Evolutionary conservation across 108 stramenopile genomes (phyloP).

Genomic region (Aurantiochytrium sp.): DNA sequence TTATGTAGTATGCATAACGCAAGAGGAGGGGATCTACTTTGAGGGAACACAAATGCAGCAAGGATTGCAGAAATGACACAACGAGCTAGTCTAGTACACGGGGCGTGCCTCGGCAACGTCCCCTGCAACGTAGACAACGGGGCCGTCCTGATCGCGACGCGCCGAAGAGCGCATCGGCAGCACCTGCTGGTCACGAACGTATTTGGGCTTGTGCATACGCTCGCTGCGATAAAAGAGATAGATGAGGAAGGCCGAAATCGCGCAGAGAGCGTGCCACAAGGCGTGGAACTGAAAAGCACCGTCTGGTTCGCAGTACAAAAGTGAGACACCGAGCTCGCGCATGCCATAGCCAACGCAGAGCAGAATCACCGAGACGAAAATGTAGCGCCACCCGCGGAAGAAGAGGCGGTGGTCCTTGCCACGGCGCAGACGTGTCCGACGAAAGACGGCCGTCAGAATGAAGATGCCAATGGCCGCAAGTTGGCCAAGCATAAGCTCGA

Average conservation of each 20-base stretch:
- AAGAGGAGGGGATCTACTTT: too few species aligned
- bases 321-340: not conserved
- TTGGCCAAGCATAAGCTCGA: not conserved
- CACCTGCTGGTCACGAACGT: not conserved
- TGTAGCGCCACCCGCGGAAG: not conserved
- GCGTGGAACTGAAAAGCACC: not conserved
- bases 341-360: not conserved
- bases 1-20: too few species aligned
- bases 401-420: not conserved
- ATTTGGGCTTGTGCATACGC: not conserved
- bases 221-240: not conserved
- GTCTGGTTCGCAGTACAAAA: not conserved
- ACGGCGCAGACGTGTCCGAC: not conserved
- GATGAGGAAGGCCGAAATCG: not conserved
- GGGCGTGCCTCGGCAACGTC: not conserved
- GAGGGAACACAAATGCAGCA: too few species aligned
- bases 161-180: not conserved
- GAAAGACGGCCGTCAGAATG: not conserved
- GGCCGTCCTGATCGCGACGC: not conserved
- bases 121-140: not conserved
- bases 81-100: too few species aligned
- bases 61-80: too few species aligned
- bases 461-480: not conserved
- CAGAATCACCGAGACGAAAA: not conserved
- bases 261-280: not conserved